These are phyloP conservation scores for Ceratobasidium sp. DNA, from an alignment of 1,284 basidiomycete species.

Conservation along the genomic window DNA sequence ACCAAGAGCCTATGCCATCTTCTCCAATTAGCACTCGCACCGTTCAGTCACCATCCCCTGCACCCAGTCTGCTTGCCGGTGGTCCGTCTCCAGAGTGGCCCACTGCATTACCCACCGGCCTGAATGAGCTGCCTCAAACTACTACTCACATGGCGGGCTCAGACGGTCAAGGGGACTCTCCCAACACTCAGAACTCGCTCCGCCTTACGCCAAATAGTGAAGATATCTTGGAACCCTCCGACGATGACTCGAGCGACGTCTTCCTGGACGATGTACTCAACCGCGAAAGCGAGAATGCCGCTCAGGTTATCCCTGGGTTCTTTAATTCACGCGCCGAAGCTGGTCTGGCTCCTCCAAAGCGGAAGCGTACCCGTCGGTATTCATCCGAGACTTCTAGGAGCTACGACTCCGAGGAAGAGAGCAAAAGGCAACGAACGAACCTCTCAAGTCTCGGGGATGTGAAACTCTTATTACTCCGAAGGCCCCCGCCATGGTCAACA, in stretches of 20 bases:
- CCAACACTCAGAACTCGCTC: neutral
- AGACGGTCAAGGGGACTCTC: neutral
- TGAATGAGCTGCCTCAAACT: neutral
- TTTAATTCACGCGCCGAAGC: slow-evolving; percentile 34
- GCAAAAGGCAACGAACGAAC: slow-evolving; percentile 2
- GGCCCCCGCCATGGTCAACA: slow-evolving; percentile 21
- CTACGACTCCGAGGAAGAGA: slow-evolving; percentile 26
- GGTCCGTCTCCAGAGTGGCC: neutral
- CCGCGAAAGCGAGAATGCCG: neutral
- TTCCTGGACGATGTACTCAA: neutral
- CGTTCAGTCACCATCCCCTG: neutral
- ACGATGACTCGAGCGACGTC: neutral
- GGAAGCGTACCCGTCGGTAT: neutral
- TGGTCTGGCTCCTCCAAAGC: slow-evolving; percentile 33
- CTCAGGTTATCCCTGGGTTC: slow-evolving; percentile 11
- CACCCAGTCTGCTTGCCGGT: too few species aligned
- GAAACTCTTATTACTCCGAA: slow-evolving; percentile 20
- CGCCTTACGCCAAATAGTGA: neutral
- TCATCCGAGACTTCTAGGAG: slow-evolving; percentile 14
- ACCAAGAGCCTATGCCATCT: neutral
- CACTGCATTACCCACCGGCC: too few species aligned
- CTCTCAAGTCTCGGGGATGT: slow-evolving; percentile 11
- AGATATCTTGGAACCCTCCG: neutral
- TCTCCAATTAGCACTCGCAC: neutral
- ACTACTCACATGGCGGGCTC: neutral